Percentiles rank a stretch among this genome's conserved stretches.
Conservation (phyloP, 805 yeast genomes). For the Helenozyma baotianmanensis region DNA sequence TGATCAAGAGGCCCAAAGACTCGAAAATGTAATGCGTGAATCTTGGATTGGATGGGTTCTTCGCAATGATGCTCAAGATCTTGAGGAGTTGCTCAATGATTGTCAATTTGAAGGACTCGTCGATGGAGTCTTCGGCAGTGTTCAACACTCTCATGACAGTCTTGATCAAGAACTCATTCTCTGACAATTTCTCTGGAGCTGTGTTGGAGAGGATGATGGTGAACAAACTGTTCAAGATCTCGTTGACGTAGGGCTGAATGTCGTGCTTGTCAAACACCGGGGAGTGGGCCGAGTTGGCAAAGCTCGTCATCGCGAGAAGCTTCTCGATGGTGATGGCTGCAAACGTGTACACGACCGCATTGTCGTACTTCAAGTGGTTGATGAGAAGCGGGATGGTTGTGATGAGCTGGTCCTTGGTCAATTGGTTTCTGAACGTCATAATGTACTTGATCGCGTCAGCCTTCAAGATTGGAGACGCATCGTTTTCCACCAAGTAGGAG, state of each 20-base stretch:
- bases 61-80: constrained; percentile 66
- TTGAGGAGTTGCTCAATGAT: constrained; percentile 61
- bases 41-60: constrained; percentile 93
- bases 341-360: constrained; percentile 84
- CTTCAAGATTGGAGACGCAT: constrained; percentile 69
- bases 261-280: constrained; percentile 72
- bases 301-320: constrained; percentile 70
- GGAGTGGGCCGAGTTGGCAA: constrained; percentile 43
- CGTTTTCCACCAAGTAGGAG: constrained; percentile 66
- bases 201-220: constrained; percentile 50
- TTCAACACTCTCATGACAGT: constrained; percentile 78
- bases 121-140: constrained; percentile 65
- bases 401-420: constrained; percentile 76
- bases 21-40: constrained; percentile 91
- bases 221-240: constrained; percentile 63
- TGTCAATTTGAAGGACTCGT: constrained; percentile 38
- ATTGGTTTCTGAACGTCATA: constrained; percentile 85
- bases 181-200: constrained; percentile 85
- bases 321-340: constrained; percentile 91
- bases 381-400: constrained; percentile 78
- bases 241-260: constrained; percentile 55
- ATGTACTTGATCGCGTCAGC: constrained; percentile 93
- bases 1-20: constrained; percentile 71
- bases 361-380: constrained; percentile 53
- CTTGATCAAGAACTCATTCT: constrained; percentile 90